Evolutionary conservation across 192 early-diverging fungal genomes (phyloP), one percentile per base, ranked within the genome.

Genomic region (Coemansia sp.): DNA sequence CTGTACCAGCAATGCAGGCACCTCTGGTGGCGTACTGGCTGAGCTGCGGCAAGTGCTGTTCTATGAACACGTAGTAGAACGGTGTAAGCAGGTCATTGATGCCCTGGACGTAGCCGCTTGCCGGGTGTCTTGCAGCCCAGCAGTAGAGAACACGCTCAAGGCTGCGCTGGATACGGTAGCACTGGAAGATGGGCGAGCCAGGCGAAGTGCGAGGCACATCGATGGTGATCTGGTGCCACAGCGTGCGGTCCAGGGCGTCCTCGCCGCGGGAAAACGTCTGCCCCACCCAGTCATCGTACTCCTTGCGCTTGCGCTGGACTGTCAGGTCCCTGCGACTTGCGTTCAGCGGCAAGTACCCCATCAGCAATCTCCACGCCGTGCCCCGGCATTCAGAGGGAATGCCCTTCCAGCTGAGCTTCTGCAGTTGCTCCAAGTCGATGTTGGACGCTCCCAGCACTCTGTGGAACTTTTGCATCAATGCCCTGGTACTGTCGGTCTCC

Each of bases 11-110:
- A 11, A 4, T 41, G 13, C 17, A 13, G 7, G 57, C 31, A 22
- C 19, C 23, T 11, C 19, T 41, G 14, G 36, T 33, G n/a, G n/a
- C n/a, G 23, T 33, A 37, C 22, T 40, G 48, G 44, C 40, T 45
- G 9, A 45, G 25, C 45, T 29, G 45, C 13, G 36, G 15, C 33
- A 65, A 38, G 15, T 65, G 52, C 34, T 68, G 55, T 56, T 86
- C 82, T 11, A 98, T 64, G 62, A 95, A 99, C 38, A 99, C 97
- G 55, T 88, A 87, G 70, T 92, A 95, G 61, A 99, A 97, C 17
- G 97, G 96, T 29, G 94, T 96, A 10, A 95, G 91, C 27, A 99
- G 81, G 66, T 99, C 97, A 79, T 99, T 98, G 65, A 99, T 99
- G 1, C 97, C 97, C 62, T 99, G 97, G 11, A 99, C 97, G 74